Base-by-base conservation (phyloP, 805 yeast genomes). In the Schwanniomyces polymorphus region DNA sequence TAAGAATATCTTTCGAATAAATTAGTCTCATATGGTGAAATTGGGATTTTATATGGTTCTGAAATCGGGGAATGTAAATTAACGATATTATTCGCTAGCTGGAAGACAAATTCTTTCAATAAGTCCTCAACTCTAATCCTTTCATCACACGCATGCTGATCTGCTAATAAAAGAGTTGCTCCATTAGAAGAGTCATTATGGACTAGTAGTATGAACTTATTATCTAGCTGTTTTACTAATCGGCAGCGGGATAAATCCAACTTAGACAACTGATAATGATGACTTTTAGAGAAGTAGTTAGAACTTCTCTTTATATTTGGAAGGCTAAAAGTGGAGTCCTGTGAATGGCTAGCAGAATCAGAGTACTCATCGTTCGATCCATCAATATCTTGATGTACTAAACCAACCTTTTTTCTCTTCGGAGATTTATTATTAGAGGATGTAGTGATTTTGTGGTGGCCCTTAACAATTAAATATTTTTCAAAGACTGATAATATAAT, bases 101-200 rank as follows among this genome's bases (percentile, higher is more conserved):
- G 50, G 5, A 49, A 38, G 2, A 80, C 56, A 45, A 72, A 68
- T 2, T 70, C 71, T 28, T 59, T 51, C n/a, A 80, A 64, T 10
- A 76, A 55, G 1, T 49, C 43, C 55, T 90, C 97, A 2, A 86
- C 76, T 40, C 72, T 70, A 0, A 87, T 71, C 45, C 97, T 64
- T 59, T 90, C 96, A 64, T 87, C 95, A 45, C 85, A 81, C 0
- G 96, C 96, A 68, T 90, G 97, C 57, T 89, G 97, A 59, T 90
- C 97, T 5, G 86, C 56, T 1, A 80, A 64, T 17, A 80, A 61
- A 12, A 80, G 54, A 0, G 57, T 39, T 7, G 51, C 39, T 0
- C 8, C 11, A 43, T 14, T 8, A 23, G 35, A 4, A 25, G 26
- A 7, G n/a, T 40, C 21, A 16, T 47, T 44, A 25, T 47, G 45